Evolutionary conservation across 202 grass and related monocot species (phyloP), one percentile per base, ranked within the genome.

Genomic region (Brachypodium distachyon): DNA sequence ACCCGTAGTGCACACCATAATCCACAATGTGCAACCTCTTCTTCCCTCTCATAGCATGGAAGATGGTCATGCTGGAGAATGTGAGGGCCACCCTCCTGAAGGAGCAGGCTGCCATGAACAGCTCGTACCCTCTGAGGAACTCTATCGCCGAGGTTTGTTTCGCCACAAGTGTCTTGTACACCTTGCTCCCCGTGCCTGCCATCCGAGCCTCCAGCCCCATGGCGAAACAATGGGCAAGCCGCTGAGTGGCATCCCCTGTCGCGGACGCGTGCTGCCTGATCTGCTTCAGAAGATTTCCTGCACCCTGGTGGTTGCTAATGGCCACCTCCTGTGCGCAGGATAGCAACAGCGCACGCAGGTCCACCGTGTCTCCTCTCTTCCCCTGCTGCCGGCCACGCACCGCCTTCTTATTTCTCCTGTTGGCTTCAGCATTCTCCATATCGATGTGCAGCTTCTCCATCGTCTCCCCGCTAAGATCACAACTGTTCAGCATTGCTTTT

Each of bases 131-230:
- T 59, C 86, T 83, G 23, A 87, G 73, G 25, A 89, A 29, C 46
- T 85, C 73, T 38, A 76, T 38, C 6, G 70, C 73, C 0, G 81
- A 75, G 11, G 36, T 74, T 1, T 70, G 77, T 6, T 89, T 76
- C 4, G 81, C 77, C 59, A 80, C 54, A 13, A 87, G 61, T 10
- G 70, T 82, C 38, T 64, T 78, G 41, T 83, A 89, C 9, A 87
- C 17, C 33, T 87, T 61, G 48, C 67, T 95, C 23, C 92, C 92
- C 0, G 83, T 89, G 40, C 92, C 92, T 1, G 33, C 67, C 27
- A 96, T 34, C 14, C 92, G 80, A 47, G 88, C 86, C 43, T 95
- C 77, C 6, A 95, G 77, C n/a, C 86, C 92, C 26, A 91, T 61
- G 12, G 76, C 44, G 21, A 91, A 95, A 58, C 77, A 91, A 43